Evolutionary conservation across 2,329 filamentous ascomycete species (phyloP).

Genomic region (Cercospora brassicicola): DNA sequence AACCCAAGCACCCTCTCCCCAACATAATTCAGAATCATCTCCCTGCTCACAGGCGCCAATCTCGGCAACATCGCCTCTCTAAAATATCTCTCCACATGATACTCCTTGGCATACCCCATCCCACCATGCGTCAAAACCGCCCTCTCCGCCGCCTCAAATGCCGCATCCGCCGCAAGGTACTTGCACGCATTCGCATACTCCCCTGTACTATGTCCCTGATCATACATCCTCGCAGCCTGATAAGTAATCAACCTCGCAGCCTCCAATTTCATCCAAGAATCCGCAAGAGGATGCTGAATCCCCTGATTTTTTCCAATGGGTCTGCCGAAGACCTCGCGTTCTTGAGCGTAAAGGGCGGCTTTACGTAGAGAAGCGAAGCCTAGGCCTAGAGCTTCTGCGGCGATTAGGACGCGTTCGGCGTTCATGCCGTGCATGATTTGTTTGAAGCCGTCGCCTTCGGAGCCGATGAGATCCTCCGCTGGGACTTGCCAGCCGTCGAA

Average conservation of each 20-base stretch:
- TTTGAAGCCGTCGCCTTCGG: constrained; percentile 49
- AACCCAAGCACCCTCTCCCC: constrained; percentile 36
- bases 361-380: constrained; percentile 48
- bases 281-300: constrained; percentile 65
- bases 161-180: constrained; percentile 66
- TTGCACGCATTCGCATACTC: constrained; percentile 65
- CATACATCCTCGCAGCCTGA: constrained; percentile 64
- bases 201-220: constrained; percentile 53
- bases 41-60: constrained; percentile 61
- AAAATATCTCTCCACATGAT: constrained; percentile 65
- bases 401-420: constrained; percentile 70
- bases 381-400: constrained; percentile 53
- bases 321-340: constrained; percentile 65
- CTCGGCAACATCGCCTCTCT: constrained; percentile 65
- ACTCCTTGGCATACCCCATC: constrained; percentile 62
- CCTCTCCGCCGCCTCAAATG: constrained; percentile 62
- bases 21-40: constrained; percentile 41
- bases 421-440: constrained; percentile 75
- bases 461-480: constrained; percentile 42
- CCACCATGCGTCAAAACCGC: constrained; percentile 62
- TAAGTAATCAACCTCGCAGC: constrained; percentile 65
- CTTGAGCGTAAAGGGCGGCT: constrained; percentile 65
- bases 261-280: constrained; percentile 66
- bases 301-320: constrained; percentile 67
- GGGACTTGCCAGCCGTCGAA: constrained; percentile 50